Evolutionary conservation across 2,329 filamentous ascomycete species (phyloP).

Genomic region (Arthroderma sp.): DNA sequence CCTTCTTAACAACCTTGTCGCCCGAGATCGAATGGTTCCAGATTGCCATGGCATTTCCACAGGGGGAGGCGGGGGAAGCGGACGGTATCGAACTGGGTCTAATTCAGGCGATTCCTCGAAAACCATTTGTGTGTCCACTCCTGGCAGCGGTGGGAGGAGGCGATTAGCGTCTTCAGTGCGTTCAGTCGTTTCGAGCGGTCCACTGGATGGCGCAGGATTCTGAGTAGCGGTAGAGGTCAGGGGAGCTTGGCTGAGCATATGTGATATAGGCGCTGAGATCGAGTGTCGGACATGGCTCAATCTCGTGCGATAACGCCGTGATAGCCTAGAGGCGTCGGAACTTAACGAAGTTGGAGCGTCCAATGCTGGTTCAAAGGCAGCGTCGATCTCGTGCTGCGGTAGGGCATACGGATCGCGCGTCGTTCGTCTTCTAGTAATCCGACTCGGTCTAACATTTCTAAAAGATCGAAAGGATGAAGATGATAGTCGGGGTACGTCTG

Average conservation of each 20-base stretch:
- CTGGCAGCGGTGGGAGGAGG: conserved; percentile 23
- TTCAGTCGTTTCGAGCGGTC: conserved; percentile 13
- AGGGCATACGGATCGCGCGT: conserved; percentile 28
- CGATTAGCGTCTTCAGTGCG: conserved; percentile 22
- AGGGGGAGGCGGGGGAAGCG: conserved; percentile 21
- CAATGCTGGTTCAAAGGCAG: too few relatives aligned
- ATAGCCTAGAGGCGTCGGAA: conserved; percentile 18
- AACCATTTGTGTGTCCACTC: conserved; percentile 30
- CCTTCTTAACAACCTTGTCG: conserved; percentile 39
- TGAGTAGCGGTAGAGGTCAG: conserved; percentile 14
- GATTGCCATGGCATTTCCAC: conserved; percentile 21
- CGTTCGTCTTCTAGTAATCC: conserved; percentile 27
- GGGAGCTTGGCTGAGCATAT: conserved; percentile 30
- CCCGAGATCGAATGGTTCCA: conserved; percentile 37
- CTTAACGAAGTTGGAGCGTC: too few relatives aligned
- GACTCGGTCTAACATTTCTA: conserved; percentile 25
- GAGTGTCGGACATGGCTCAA: conserved; percentile 32
- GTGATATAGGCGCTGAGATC: conserved; percentile 30
- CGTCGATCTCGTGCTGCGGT: conserved; percentile 8
- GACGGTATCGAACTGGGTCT: conserved; percentile 8
- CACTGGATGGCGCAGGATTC: conserved; percentile 11
- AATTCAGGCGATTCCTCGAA: conserved; percentile 21
- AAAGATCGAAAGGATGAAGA: conserved; percentile 28
- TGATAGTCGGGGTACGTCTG: conserved; percentile 20
- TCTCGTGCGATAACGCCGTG: conserved; percentile 29